These are phyloP conservation scores for Westerdykella ornata DNA, from an alignment of 2,329 filamentous ascomycete genomes.

Conservation along the genomic window DNA sequence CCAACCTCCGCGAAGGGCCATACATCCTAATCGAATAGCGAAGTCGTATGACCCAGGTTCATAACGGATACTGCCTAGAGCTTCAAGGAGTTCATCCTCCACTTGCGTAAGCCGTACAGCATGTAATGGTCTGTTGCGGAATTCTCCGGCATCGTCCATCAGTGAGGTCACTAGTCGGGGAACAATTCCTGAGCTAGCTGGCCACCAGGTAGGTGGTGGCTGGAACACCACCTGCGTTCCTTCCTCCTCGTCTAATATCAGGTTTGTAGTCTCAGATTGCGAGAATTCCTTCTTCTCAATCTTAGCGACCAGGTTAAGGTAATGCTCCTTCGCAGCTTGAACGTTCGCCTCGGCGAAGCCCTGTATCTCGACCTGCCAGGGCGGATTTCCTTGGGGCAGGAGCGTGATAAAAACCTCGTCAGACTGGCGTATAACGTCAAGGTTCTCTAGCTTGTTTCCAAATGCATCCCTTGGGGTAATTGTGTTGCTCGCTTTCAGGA, in stretches of 20 bases:
- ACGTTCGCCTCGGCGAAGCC: slow-evolving; percentile 11
- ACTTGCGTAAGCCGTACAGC: slow-evolving; percentile 11
- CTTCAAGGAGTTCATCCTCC: slow-evolving; percentile 11
- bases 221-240: slow-evolving; percentile 17
- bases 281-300: slow-evolving; percentile 8
- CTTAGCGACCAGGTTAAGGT: slow-evolving; percentile 18
- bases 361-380: slow-evolving; percentile 19
- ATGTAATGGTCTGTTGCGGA: slow-evolving; percentile 13
- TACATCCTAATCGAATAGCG: slow-evolving; percentile 21
- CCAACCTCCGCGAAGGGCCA: slow-evolving; percentile 12
- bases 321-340: slow-evolving; percentile 16
- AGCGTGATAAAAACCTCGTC: slow-evolving; percentile 26
- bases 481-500: slow-evolving; percentile 6
- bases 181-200: slow-evolving; percentile 12
- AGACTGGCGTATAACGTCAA: slow-evolving; percentile 23
- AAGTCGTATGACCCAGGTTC: slow-evolving; percentile 25
- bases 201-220: slow-evolving; percentile 23
- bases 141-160: slow-evolving; percentile 18
- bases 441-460: slow-evolving; percentile 20
- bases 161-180: slow-evolving; percentile 17
- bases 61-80: slow-evolving; percentile 19
- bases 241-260: slow-evolving; percentile 24
- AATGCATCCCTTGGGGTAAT: slow-evolving; percentile 22
- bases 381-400: slow-evolving; percentile 1
- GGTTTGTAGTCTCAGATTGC: slow-evolving; percentile 10